Base-by-base conservation (phyloP, 2,329 filamentous ascomycete species). In the Mollisiaceae sp. region DNA sequence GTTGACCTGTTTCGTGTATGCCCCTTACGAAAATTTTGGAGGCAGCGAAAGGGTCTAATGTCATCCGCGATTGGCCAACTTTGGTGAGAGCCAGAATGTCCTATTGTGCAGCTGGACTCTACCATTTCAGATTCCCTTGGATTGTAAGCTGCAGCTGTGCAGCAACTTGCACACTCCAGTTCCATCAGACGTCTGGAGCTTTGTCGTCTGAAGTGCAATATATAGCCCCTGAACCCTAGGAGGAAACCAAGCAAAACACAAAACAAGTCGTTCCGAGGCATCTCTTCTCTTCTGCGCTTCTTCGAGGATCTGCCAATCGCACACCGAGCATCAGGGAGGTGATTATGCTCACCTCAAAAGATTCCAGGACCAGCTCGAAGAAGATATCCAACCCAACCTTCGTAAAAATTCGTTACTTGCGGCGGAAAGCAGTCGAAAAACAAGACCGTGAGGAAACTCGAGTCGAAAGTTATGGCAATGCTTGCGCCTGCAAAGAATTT, bases 401-500 rank as follows among this genome's bases (percentile, higher is more conserved):
- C 68, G 70, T 72, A 66, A 66, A 32, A 67, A 62, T 63, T 67
- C 65, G 70, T 71, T 71, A 69, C 59, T 70, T 67, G 64, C 59
- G 55, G 66, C 65, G 62, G 64, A 70, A 71, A 70, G 60, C 57
- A 69, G 67, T 60, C 69, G 63, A 59, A 68, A 68, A 70, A 66
- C 59, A 67, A 67, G 59, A 63, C 45, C 61, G 67, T 69, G 62
- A 69, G 63, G 60, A 71, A 71, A 71, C 43, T 68, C 62, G 70
- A 71, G 61, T 71, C 65, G 63, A 72, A 70, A 68, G 54, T 69
- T 69, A 70, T 65, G 68, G 71, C 65, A 72, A 73, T 67, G 69
- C 66, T 73, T 71, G 73, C 73, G 72, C 73, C 71, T 72, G 70
- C 67, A 68, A 66, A 71, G 35, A 68, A 70, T 66, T 73, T 69